Base-by-base conservation (phyloP, 441 rosid genomes). In the Erysimum pusillum region DNA sequence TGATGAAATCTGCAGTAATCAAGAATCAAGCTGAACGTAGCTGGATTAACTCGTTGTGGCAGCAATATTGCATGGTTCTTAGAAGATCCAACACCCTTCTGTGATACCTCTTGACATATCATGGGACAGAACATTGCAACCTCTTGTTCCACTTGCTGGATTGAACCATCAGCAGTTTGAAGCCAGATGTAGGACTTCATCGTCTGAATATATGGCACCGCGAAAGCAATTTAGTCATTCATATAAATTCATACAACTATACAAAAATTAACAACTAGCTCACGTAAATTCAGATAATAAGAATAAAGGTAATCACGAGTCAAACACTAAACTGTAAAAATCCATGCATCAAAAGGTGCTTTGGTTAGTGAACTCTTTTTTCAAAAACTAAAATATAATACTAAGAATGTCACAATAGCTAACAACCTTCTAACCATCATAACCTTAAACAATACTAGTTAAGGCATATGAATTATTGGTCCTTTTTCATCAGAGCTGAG, bases 1-100 rank as follows among this genome's bases (percentile, higher is more conserved):
- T 84, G 87, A 79, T 89, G 94, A 86, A 89, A 89, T 81, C 89
- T 85, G 51, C 90, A 87, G 78, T 87, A 89, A 71, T 89, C 94
- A 66, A 86, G 87, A 79, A 89, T 81, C 77, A 83, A 80, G 81
- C 91, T 86, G 80, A 89, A 71, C 83, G 78, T 81, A 32, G 85
- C 83, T 54, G 91, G 89, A 71, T 82, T 89, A 67, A 89, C 91
- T 76, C 84, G 81, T 68, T 85, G 89, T 2, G 94, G 90, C 77
- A 89, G 91, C 54, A 82, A 76, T 79, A 89, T 86, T 9, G 94
- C 86, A 59, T 81, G 73, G 58, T 84, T 86, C 80, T 86, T 86
- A 60, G 94, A 89, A 48, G 88, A 87, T 58, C 94, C 94, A 85
- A 80, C 77, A 76, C 90, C 86, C 64, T 79, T 87, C 63, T 84